Conservation (phyloP, 352 stramenopile species). For the Globisporangium spinosum region DNA sequence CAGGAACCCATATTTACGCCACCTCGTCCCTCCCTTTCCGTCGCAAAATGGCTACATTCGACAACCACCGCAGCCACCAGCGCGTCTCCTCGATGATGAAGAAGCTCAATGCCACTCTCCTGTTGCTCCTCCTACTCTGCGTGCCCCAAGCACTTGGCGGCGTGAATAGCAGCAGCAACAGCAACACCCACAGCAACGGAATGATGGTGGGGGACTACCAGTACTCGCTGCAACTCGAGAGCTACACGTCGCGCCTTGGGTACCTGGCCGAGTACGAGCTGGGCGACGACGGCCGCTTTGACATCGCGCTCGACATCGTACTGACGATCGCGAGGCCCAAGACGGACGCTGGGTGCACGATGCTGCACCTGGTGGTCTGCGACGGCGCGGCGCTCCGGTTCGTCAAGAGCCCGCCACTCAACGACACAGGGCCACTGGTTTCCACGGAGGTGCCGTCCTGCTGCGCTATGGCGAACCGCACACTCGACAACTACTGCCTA, state of each 20-base stretch:
- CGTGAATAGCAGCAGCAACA: conserved; percentile 1
- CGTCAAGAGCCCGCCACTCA: conserved; percentile 18
- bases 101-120: neutral
- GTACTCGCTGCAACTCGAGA: conserved; percentile 40
- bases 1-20: neutral
- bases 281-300: conserved; percentile 33
- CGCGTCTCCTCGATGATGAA: neutral
- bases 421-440: neutral
- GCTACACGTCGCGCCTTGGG: conserved; percentile 24
- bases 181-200: neutral
- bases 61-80: neutral
- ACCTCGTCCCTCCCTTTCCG: no score
- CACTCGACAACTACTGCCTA: conserved; percentile 43
- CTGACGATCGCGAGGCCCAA: conserved; percentile 30
- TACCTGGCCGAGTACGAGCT: conserved; percentile 42
- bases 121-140: neutral
- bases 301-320: conserved; percentile 40
- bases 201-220: conserved; percentile 28
- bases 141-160: neutral
- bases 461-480: conserved; percentile 52
- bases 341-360: conserved; percentile 24
- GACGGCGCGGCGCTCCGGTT: conserved; percentile 20
- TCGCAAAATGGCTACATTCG: neutral
- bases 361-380: conserved; percentile 53
- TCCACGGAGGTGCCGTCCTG: conserved; percentile 25